Evolutionary conservation across 148 eudicot species (phyloP), one percentile per base, ranked within the genome.

Genomic region (Rheum nobile): DNA sequence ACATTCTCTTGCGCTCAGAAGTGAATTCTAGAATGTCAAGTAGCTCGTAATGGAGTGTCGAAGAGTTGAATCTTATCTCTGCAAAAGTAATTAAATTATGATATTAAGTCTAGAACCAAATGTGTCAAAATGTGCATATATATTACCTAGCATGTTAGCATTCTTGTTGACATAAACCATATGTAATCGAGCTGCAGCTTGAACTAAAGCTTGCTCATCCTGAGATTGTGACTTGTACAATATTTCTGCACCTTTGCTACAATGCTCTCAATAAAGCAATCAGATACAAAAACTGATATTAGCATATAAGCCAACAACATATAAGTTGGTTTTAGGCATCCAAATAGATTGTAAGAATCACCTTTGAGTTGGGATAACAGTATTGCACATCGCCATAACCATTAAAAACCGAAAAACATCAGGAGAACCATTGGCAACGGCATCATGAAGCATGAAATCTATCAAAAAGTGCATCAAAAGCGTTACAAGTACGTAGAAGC

Each of bases 201-300:
- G 91, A 77, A 94, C 98, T 81, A 94, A 87, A 75, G 98, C 98
- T 82, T 91, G 97, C 83, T 94, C 98, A 86, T 94, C 98, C 85
- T 89, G 98, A 65, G 98, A 94, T 80, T 89, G 98, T 24, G 96
- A 92, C 88, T 94, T 88, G 77, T 94, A 94, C 59, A 86, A 82
- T 57, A 91, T 72, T 44, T 77, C 86, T 77, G 96, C 97, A 85
- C 78, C 85, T 83, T 87, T 86, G 75, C 98, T 94, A 76, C 41
- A 14, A 65, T 32, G 39, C 70, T 31, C 70, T 65, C 39, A 34
- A 13, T 10, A 61, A 80, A 46, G 75, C 50, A 32, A 65, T 74
- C 37, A 50, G 32, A 69, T 43, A 38, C 19, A 68, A 2, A 42
- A 55, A 19, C 21, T 65, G 70, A 32, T 65, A 0, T 63, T 4